phyloP scores from a whole-genome alignment of 2,329 filamentous ascomycete genomes.

The Colletotrichum brevisporum region DNA sequence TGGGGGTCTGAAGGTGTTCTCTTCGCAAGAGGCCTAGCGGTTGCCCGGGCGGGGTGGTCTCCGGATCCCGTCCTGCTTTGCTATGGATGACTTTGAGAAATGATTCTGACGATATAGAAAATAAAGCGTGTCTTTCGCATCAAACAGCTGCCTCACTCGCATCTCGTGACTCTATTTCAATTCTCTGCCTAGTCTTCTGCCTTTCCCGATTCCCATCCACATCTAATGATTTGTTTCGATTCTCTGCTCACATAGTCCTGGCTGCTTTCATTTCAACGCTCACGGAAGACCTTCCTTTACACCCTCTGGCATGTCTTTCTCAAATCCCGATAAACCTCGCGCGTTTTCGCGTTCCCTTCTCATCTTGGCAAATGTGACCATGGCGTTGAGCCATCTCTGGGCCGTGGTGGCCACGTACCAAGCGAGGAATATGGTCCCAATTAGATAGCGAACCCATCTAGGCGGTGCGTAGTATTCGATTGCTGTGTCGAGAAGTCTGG shows the following conservation, averaged over 20 bases:
- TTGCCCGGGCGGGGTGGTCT: conserved; percentile 9
- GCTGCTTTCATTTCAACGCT: no score
- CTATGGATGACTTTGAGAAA: conserved; percentile 37
- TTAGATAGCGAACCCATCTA: conserved; percentile 1
- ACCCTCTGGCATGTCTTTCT: neutral
- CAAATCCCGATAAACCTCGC: neutral
- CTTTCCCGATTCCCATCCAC: no score
- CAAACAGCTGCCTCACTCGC: neutral
- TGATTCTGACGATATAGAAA: conserved; percentile 40
- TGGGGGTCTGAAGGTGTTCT: conserved; percentile 19
- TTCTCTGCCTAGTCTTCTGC: neutral
- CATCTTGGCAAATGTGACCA: neutral
- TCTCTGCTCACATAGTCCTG: no score
- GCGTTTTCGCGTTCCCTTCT: conserved; percentile 1
- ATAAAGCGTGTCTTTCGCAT: conserved; percentile 37
- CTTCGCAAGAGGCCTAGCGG: conserved; percentile 34
- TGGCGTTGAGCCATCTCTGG: neutral
- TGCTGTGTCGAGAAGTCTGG: neutral
- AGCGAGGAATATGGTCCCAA: neutral
- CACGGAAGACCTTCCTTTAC: neutral
- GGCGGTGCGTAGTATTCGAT: conserved; percentile 18
- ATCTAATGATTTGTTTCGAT: no score
- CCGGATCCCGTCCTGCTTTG: conserved; percentile 15
- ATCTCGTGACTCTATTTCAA: neutral
- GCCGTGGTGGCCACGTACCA: neutral